Conservation (phyloP, 306 rosid species). For the Mimosa pudica region DNA sequence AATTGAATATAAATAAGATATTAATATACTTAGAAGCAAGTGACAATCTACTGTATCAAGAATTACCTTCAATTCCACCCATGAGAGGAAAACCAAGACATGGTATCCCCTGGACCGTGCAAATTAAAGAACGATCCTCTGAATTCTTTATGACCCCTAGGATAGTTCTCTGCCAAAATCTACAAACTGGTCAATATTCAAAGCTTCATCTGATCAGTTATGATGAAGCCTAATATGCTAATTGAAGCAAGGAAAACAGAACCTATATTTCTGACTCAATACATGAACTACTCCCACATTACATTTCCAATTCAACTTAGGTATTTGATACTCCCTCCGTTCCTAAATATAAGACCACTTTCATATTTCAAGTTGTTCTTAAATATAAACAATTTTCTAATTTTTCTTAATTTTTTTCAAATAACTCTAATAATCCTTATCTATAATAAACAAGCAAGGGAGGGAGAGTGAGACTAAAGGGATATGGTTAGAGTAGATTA, state of each 20-base stretch:
- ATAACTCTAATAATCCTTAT: too few relatives aligned
- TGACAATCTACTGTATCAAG: conserved; percentile 15
- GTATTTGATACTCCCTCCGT: not conserved
- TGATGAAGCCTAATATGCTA: conserved; percentile 9
- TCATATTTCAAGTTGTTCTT: too few relatives aligned
- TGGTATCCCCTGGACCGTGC: conserved; percentile 82
- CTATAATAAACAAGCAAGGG: too few relatives aligned
- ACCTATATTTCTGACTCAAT: not conserved
- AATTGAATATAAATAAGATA: conserved; percentile 39
- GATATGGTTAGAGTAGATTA: too few relatives aligned
- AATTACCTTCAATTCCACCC: conserved; percentile 92
- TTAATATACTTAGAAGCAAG: conserved; percentile 30
- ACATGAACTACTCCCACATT: not conserved
- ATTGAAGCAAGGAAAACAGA: conserved; percentile 28
- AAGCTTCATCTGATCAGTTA: conserved; percentile 17
- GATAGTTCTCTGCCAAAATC: conserved; percentile 93
- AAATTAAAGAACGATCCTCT: conserved; percentile 79
- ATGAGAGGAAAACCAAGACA: conserved; percentile 90
- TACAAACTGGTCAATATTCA: conserved; percentile 46
- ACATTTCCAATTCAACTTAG: conserved; percentile 10
- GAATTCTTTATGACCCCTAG: conserved; percentile 89
- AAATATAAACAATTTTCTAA: too few relatives aligned
- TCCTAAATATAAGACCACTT: too few relatives aligned
- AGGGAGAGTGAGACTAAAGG: too few relatives aligned
- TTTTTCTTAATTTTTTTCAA: too few relatives aligned